Evolutionary conservation across 768 basidiomycete genomes (phyloP).

Genomic region (Phaffia tasmanica): DNA sequence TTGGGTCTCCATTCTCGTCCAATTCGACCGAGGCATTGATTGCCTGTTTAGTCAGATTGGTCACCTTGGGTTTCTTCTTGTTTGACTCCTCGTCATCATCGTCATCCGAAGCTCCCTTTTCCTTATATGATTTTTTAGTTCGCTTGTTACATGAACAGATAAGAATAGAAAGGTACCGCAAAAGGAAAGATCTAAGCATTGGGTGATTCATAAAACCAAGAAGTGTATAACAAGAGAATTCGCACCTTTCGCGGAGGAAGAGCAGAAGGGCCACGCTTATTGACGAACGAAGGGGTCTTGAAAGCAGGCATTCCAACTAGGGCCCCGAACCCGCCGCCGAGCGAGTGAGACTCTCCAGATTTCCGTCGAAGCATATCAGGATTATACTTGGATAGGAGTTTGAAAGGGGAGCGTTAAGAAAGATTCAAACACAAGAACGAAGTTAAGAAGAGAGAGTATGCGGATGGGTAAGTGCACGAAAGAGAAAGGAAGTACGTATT

Average conservation of each 20-base stretch:
- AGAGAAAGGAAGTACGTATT: no score
- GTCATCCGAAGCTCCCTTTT: conserved; percentile 8
- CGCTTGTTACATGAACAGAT: conserved; percentile 8
- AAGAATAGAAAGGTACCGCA: background rate
- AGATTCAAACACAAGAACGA: no score
- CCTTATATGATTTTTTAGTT: conserved; percentile 15
- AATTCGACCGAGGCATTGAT: conserved; percentile 22
- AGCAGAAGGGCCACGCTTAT: conserved; percentile 10
- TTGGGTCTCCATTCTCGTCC: conserved; percentile 25
- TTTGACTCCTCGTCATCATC: conserved; percentile 15
- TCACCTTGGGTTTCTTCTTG: conserved; percentile 15
- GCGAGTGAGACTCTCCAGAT: conserved; percentile 11
- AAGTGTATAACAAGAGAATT: background rate
- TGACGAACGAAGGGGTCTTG: conserved; percentile 19
- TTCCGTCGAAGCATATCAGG: conserved; percentile 13
- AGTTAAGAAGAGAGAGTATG: no score
- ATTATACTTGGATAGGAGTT: no score
- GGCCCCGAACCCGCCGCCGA: conserved; percentile 17
- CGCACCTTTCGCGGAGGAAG: conserved; percentile 24
- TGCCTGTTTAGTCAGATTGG: conserved; percentile 2
- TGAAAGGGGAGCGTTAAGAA: no score
- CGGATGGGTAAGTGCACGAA: no score
- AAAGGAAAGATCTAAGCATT: background rate
- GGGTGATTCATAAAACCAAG: background rate
- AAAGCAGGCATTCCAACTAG: conserved; percentile 14